Conservation (phyloP, 768 basidiomycete species). For the Goffeauzyma gilvescens region DNA sequence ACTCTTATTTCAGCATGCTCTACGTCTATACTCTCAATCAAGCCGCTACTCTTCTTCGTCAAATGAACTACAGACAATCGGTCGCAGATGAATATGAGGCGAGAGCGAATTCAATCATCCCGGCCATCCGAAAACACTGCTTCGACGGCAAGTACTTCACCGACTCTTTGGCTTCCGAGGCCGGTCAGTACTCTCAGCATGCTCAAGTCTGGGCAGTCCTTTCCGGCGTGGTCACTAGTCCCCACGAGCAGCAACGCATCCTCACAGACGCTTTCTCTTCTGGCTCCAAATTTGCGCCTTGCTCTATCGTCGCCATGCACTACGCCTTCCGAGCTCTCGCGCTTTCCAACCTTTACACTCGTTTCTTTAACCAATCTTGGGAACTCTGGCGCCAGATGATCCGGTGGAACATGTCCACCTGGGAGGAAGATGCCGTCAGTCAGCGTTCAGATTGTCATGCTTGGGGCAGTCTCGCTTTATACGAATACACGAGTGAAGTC, state of each 20-base stretch:
- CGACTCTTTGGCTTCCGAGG: neutral
- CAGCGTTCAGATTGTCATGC: slow-evolving; percentile 18
- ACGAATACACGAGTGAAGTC: slow-evolving; percentile 16
- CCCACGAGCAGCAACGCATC: slow-evolving; percentile 3
- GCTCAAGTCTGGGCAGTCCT: slow-evolving; percentile 11
- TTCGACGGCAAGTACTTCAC: slow-evolving; percentile 12
- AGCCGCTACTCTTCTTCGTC: slow-evolving; percentile 6
- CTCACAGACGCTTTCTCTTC: neutral
- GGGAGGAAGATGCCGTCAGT: slow-evolving; percentile 19
- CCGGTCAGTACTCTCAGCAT: slow-evolving; percentile 9
- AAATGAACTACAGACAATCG: slow-evolving; percentile 8
- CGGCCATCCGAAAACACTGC: slow-evolving; percentile 11
- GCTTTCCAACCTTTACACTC: slow-evolving; percentile 11
- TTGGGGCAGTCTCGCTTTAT: slow-evolving; percentile 16
- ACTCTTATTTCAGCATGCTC: slow-evolving; percentile 11
- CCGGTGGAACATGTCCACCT: slow-evolving; percentile 14
- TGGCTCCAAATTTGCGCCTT: slow-evolving; percentile 2
- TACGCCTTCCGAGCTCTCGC: slow-evolving; percentile 19
- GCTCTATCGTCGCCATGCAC: slow-evolving; percentile 18
- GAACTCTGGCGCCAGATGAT: slow-evolving; percentile 15
- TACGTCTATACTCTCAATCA: slow-evolving; percentile 8
- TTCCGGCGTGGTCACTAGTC: slow-evolving; percentile 1
- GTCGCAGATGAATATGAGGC: slow-evolving; percentile 8
- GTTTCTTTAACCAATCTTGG: slow-evolving; percentile 5
- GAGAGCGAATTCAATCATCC: neutral